phyloP scores from a whole-genome alignment of 1,139 yeast species.

The Pichia sp. region DNA sequence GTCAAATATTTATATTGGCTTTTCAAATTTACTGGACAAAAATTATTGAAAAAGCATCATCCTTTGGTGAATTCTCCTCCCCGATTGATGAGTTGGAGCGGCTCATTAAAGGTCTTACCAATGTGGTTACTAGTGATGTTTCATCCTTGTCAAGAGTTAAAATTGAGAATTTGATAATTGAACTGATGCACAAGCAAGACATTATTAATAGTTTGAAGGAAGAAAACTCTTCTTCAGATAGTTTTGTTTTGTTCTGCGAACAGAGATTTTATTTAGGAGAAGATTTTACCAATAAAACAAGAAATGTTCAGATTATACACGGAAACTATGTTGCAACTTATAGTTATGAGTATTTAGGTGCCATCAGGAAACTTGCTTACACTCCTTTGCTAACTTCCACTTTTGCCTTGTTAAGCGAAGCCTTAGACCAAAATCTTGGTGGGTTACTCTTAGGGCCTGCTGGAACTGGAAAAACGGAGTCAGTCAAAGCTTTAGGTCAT shows the following conservation, averaged over 20 bases:
- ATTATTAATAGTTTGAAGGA: constrained; percentile 33
- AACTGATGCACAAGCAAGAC: constrained; percentile 58
- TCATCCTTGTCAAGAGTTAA: constrained; percentile 41
- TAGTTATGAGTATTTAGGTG: constrained; percentile 83
- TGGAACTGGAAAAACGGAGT: constrained; percentile 95
- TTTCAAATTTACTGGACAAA: constrained; percentile 58
- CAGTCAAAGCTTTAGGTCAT: constrained; percentile 80
- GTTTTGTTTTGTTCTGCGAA: constrained; percentile 49
- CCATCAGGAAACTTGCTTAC: constrained; percentile 66
- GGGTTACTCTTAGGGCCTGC: constrained; percentile 97
- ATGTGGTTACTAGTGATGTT: constrained; percentile 23
- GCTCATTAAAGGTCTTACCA: constrained; percentile 6
- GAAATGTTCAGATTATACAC: constrained; percentile 48
- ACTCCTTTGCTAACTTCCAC: constrained; percentile 71
- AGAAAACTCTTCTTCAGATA: constrained; percentile 19
- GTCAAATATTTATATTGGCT: constrained; percentile 56
- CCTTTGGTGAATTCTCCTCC: background rate
- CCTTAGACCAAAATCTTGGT: constrained; percentile 71
- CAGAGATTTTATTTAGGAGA: constrained; percentile 48
- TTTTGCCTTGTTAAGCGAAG: constrained; percentile 68
- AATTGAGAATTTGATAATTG: constrained; percentile 59
- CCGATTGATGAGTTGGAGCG: background rate
- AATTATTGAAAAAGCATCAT: constrained; percentile 35
- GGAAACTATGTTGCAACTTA: constrained; percentile 52
- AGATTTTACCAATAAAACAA: constrained; percentile 28